Conservation (phyloP, 768 basidiomycete species). For the Boletus rufocinnamomeus region DNA sequence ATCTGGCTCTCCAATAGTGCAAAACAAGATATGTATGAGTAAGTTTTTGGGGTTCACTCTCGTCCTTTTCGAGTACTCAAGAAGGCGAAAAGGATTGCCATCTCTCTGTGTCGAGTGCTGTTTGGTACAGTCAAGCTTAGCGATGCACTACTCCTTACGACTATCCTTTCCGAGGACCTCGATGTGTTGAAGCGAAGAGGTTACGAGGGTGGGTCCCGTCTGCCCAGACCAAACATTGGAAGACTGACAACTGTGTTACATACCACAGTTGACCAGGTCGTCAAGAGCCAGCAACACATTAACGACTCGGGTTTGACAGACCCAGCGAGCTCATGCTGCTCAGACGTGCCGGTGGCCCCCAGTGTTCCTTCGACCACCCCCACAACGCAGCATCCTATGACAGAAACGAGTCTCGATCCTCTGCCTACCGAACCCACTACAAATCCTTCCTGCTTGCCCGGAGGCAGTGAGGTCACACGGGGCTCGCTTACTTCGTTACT, state of each 20-base stretch:
- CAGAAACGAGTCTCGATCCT: not conserved
- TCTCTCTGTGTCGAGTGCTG: slow-evolving; percentile 72
- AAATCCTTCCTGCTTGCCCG: not conserved
- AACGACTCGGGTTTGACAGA: slow-evolving; percentile 54
- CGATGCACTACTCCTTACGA: slow-evolving; percentile 86
- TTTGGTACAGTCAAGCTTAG: slow-evolving; percentile 76
- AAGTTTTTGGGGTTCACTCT: slow-evolving; percentile 12
- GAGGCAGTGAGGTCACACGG: no score
- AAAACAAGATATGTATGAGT: slow-evolving; percentile 88
- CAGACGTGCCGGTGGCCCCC: not conserved
- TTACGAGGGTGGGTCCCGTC: slow-evolving; percentile 61
- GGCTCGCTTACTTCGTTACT: no score
- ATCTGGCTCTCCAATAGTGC: slow-evolving; percentile 71
- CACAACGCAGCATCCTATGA: not conserved
- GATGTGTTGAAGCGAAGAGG: slow-evolving; percentile 75
- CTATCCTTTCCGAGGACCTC: slow-evolving; percentile 88
- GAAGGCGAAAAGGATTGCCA: slow-evolving; percentile 64
- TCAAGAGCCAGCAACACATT: not conserved
- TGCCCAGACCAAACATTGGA: not conserved
- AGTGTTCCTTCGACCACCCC: no score
- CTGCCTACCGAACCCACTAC: not conserved
- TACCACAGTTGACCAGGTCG: slow-evolving; percentile 63
- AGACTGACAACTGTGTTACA: slow-evolving; percentile 13
- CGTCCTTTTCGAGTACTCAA: not conserved
- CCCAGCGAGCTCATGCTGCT: slow-evolving; percentile 27